A percentile compares a stretch with the other conserved stretches of the same genome.
phyloP scores from a whole-genome alignment of 1,139 yeast genomes.

The Geotrichum phurueaensis region DNA sequence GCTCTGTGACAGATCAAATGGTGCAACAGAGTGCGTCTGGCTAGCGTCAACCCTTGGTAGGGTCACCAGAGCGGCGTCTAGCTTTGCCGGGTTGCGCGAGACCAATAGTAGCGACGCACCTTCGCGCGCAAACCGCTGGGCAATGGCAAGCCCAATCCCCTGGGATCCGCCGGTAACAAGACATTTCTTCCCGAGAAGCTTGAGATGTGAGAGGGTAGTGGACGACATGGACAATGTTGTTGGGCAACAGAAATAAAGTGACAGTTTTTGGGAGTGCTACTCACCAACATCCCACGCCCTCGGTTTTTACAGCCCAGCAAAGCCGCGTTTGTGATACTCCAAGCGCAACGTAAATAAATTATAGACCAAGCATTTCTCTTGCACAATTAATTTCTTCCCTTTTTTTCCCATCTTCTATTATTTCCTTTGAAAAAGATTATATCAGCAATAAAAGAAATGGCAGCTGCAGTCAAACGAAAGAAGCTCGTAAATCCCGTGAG shows the following conservation, averaged over 20 bases:
- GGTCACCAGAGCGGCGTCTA: slow-evolving; percentile 36
- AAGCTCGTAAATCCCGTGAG: background rate
- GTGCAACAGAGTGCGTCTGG: slow-evolving; percentile 47
- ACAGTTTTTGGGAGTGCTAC: background rate
- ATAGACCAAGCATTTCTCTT: background rate
- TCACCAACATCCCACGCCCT: background rate
- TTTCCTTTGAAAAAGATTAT: background rate
- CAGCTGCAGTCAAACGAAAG: background rate
- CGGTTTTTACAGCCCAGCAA: background rate
- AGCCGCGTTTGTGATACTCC: background rate
- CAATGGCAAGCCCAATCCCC: slow-evolving; percentile 74
- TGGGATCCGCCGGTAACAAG: slow-evolving; percentile 76
- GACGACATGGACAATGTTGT: background rate
- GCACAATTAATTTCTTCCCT: background rate
- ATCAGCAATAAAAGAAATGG: background rate
- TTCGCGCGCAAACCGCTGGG: slow-evolving; percentile 47
- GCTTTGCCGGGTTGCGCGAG: slow-evolving; percentile 46
- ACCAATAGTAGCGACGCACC: slow-evolving; percentile 62
- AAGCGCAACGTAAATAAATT: background rate
- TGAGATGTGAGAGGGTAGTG: slow-evolving; percentile 1
- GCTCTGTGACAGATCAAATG: slow-evolving; percentile 46
- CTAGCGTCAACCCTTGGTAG: slow-evolving; percentile 34
- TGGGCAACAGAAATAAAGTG: background rate
- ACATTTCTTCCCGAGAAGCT: slow-evolving; percentile 24
- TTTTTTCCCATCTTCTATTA: background rate